These are phyloP conservation scores for Saccharomyces hybrid DNA, from an alignment of 1,139 yeast species.

Conservation along the genomic window DNA sequence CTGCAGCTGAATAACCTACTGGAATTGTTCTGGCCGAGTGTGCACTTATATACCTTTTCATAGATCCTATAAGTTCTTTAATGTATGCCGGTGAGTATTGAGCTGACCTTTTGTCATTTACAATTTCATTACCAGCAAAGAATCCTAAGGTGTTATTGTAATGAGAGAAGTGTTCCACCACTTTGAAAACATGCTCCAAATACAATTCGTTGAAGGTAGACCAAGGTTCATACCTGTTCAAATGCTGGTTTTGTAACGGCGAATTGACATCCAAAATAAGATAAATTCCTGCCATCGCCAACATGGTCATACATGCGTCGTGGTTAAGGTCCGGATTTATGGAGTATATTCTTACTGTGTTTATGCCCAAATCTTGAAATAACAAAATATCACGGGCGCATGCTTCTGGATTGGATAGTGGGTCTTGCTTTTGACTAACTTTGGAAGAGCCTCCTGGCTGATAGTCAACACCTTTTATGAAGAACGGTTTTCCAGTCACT, in stretches of 20 bases:
- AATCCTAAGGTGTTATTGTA: constrained; percentile 88
- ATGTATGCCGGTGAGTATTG: constrained; percentile 57
- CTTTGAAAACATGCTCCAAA: constrained; percentile 66
- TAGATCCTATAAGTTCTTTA: constrained; percentile 75
- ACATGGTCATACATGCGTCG: constrained; percentile 82
- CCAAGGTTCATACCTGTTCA: constrained; percentile 88
- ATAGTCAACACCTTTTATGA: constrained; percentile 72
- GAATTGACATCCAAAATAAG: constrained; percentile 86
- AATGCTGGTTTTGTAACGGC: constrained; percentile 66
- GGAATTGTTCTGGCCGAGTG: constrained; percentile 66
- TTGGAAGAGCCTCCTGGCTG: constrained; percentile 88
- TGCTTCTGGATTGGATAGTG: constrained; percentile 57
- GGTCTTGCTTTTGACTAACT: constrained; percentile 42
- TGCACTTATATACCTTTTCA: constrained; percentile 56
- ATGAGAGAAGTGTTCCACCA: constrained; percentile 74
- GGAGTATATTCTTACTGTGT: constrained; percentile 80
- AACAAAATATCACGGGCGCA: constrained; percentile 57
- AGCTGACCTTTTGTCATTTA: constrained; percentile 76
- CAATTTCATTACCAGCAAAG: constrained; percentile 90
- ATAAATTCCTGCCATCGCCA: constrained; percentile 89
- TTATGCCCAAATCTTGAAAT: constrained; percentile 38
- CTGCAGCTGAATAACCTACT: constrained; percentile 95
- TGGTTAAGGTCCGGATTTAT: constrained; percentile 78
- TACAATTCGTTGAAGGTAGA: constrained; percentile 62
- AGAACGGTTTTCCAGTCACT: constrained; percentile 71